Base-by-base conservation (phyloP, 83 land plant genomes). In the Picea engelmannii region DNA sequence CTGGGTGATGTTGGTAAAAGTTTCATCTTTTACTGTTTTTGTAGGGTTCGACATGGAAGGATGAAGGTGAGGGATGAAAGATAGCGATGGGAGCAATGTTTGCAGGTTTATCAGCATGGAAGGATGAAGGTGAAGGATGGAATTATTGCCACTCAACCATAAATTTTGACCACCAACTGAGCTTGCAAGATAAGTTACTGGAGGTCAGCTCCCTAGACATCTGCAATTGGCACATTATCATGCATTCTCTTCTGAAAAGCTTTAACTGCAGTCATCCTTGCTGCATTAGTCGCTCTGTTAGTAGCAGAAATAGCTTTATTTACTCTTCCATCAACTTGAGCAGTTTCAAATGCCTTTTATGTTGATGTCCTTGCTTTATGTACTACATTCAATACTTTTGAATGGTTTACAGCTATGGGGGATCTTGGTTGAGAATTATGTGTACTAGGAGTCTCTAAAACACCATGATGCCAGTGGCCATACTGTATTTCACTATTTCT, bases 201-300 rank as follows among this genome's bases (percentile, higher is more conserved):
- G 60, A 13, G 60, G 60, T 8, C 27, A 47, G 23, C 77, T 17
- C 61, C 13, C 27, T 58, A 78, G 40, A 78, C 79, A 31, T 60
- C 44, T 59, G 64, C 12, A 31, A 27, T 27, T 24, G 64, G 17
- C 21, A 60, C 81, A 59, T 82, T 86, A 2, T 84, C 95, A 24
- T 76, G 82, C 64, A 83, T 63, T 42, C 66, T 78, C 58, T 80
- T 96, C 82, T 94, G 98, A 77, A 97, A 98, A 49, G 98, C 99
- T 83, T 96, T 97, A 25, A 97, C 91, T 9, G 98, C 98, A 82
- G 98, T 95, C 38, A 97, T 98, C 78, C 99, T 89, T 40, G 98
- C 98, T 58, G 97, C 98, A 31, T 89, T 97, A 66, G 99, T 95
- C 12, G 98, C 94, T 82, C 91, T 85, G 80, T 97, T 97, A 38